Evolutionary conservation across 192 early-diverging fungal species (phyloP), one percentile per base, ranked within the genome.

Genomic region (Helicostylum pulchrum): DNA sequence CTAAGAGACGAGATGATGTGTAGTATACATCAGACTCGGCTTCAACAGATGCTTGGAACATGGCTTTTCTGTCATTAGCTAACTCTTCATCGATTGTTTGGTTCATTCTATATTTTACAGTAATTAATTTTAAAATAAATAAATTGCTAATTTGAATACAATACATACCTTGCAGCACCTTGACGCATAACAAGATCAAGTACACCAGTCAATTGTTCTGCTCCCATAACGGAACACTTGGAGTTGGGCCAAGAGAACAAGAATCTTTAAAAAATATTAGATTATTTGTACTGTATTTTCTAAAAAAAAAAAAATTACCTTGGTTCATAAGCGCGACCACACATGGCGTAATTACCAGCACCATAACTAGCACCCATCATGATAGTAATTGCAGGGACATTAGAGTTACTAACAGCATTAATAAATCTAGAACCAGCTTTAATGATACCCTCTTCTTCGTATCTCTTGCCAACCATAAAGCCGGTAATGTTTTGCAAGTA

Each of bases 281-380:
- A 30, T 21, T 45, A 12, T 34, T 15, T 21, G 34, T 6, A n/a
- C 17, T 26, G 47, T 17, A 7, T 50, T 20, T 14, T 20, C 0
- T 8, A 9, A 42, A 8, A 47, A 23, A 39, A 19, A 26, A 15
- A 15, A 17, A 11, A 14, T 66, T 46, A 81, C 75, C 82, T 76
- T 4, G 86, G 84, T 45, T 84, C 81, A 61, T 86, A 88, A 11
- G 84, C 78, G 14, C 86, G 79, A 53, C 86, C 86, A 43, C 78
- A 73, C 84, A 88, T 86, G 34, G 86, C 86, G 60, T 88, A 88
- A 70, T 88, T 88, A 23, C 86, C 86, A 17, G 86, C 86, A 53
- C 86, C 86, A 46, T 88, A 88, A 71, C 78, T 80, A 50, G 83
- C 83, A 11, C 86, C 86, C 80, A 88, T 83, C 59, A 88, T 74